Percentiles rank a stretch among this genome's conserved stretches.
These are phyloP conservation scores for Spirogloea muscicola DNA, from an alignment of 139 green algal species.

Conservation along the genomic window DNA sequence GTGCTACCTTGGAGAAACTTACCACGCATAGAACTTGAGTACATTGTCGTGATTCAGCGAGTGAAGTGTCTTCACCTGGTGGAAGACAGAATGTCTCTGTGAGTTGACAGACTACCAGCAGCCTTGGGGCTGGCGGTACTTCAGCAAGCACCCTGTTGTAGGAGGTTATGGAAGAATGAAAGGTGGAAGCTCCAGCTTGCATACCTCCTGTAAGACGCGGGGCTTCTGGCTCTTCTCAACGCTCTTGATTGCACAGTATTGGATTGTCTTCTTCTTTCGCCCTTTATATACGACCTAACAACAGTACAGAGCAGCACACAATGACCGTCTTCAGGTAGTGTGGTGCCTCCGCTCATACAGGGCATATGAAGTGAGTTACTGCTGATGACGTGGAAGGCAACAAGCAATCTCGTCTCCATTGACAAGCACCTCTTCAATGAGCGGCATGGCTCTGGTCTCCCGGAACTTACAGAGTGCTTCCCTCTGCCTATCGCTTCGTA, in stretches of 20 bases:
- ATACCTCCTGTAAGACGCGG: conserved; percentile 84
- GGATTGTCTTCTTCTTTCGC: conserved; percentile 85
- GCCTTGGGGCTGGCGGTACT: too few relatives aligned
- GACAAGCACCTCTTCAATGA: not conserved
- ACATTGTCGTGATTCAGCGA: conserved; percentile 81
- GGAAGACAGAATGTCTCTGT: not conserved
- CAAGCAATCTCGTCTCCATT: not conserved
- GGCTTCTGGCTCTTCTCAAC: conserved; percentile 81
- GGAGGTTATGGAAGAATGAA: conserved; percentile 7
- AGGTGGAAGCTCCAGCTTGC: not conserved
- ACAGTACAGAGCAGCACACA: not conserved
- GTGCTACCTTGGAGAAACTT: conserved; percentile 6
- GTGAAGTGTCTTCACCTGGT: conserved; percentile 64
- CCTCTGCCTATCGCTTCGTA: conserved; percentile 87
- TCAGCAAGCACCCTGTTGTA: not conserved
- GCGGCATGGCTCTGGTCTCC: not conserved
- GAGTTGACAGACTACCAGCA: too few relatives aligned
- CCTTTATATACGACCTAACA: conserved; percentile 85
- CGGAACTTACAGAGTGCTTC: conserved; percentile 64
- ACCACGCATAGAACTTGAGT: conserved; percentile 88
- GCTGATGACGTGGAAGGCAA: not conserved
- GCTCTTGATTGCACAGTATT: conserved; percentile 92
- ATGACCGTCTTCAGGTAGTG: not conserved
- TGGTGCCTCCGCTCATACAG: not conserved
- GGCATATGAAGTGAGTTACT: conserved; percentile 2